Evolutionary conservation across 352 stramenopile species (phyloP).

Genomic region (Phytophthora vignae): DNA sequence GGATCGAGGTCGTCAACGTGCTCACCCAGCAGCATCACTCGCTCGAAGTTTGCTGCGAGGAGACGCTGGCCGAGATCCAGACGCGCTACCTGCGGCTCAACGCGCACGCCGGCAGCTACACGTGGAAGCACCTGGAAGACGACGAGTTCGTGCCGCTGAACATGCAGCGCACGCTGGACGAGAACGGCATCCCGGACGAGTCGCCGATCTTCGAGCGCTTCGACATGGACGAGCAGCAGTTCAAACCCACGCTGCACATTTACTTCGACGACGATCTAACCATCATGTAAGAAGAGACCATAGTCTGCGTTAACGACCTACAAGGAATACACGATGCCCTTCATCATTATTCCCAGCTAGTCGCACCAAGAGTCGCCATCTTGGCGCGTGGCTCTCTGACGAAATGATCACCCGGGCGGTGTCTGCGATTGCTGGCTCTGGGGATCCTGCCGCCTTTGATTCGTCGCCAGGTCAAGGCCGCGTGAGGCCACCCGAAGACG

Average conservation of each 20-base stretch:
- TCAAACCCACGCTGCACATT: slow-evolving; percentile 89
- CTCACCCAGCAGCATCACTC: slow-evolving; percentile 88
- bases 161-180: slow-evolving; percentile 89
- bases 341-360: neutral
- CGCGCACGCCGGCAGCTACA: slow-evolving; percentile 92
- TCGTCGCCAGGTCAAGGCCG: slow-evolving; percentile 13
- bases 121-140: slow-evolving; percentile 90
- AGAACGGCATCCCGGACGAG: slow-evolving; percentile 91
- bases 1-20: slow-evolving; percentile 91
- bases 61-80: slow-evolving; percentile 91
- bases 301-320: neutral
- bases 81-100: slow-evolving; percentile 88
- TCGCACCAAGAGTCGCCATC: slow-evolving; percentile 19
- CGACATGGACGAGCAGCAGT: slow-evolving; percentile 89
- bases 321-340: neutral
- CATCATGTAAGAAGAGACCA: slow-evolving; percentile 40
- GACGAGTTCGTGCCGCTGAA: slow-evolving; percentile 90
- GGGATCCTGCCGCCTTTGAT: slow-evolving; percentile 15
- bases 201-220: slow-evolving; percentile 80
- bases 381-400: slow-evolving; percentile 5
- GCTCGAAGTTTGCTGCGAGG: slow-evolving; percentile 88
- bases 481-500: slow-evolving; percentile 44
- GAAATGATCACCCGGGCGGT: slow-evolving; percentile 37
- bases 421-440: slow-evolving; percentile 21
- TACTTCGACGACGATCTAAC: slow-evolving; percentile 96